phyloP scores from a whole-genome alignment of 345 rosid genomes.

The Moricandia arvensis region DNA sequence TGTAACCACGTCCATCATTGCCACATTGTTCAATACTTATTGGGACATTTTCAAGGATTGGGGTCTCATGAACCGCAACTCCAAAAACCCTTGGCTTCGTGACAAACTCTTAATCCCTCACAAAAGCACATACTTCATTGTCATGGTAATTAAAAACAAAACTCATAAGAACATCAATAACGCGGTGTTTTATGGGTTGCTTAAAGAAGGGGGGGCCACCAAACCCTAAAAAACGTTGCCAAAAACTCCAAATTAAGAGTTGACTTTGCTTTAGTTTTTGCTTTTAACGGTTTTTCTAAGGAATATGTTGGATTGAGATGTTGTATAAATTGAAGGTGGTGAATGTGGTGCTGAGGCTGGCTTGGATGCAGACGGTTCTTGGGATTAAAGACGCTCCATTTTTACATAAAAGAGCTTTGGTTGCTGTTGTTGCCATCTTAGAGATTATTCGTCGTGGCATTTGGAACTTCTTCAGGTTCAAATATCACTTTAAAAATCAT shows the following conservation, averaged over 20 bases:
- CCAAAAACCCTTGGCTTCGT: conserved; percentile 76
- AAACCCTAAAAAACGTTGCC: too few species aligned
- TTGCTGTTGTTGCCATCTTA: conserved; percentile 53
- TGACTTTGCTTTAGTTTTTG: too few species aligned
- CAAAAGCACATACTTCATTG: conserved; percentile 60
- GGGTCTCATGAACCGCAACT: conserved; percentile 64
- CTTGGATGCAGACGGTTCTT: conserved; percentile 74
- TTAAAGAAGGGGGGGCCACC: too few species aligned
- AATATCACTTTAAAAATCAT: background rate
- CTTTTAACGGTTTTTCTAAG: background rate
- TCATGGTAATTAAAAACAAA: conserved; percentile 49
- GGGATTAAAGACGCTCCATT: conserved; percentile 56
- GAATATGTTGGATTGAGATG: background rate
- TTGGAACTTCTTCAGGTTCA: conserved; percentile 87
- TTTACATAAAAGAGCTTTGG: conserved; percentile 54
- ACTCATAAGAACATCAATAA: too few species aligned
- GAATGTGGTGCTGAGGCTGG: conserved; percentile 67
- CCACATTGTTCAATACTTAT: conserved; percentile 51
- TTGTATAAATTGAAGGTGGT: conserved; percentile 48
- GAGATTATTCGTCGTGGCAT: conserved; percentile 85
- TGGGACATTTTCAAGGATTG: conserved; percentile 80
- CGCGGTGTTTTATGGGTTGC: too few species aligned
- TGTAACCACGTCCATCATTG: conserved; percentile 51
- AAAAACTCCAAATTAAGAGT: too few species aligned
- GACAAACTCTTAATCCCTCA: conserved; percentile 62